Conservation (phyloP, 2,329 filamentous ascomycete genomes). For the Pestalotiopsis sp. region DNA sequence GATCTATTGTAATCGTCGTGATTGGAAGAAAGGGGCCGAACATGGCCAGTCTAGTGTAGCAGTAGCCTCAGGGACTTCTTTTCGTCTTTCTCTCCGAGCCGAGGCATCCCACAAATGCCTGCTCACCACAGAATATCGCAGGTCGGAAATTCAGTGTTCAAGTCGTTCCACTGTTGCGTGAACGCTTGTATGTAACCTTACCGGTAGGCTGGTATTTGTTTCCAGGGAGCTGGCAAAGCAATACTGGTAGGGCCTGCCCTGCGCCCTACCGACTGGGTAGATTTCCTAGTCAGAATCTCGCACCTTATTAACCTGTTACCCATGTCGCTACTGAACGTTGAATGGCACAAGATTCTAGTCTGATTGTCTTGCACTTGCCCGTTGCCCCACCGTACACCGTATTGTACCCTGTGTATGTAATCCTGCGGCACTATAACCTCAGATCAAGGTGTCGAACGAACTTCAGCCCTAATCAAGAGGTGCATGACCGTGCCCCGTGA, state of each 20-base stretch:
- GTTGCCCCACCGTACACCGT: not conserved
- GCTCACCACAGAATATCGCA: not conserved
- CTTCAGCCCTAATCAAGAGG: conserved; percentile 2
- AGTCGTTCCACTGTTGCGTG: not conserved
- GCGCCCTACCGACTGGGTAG: not conserved
- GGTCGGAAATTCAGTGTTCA: not conserved
- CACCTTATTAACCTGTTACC: too few relatives aligned
- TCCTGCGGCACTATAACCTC: not conserved
- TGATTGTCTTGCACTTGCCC: not conserved
- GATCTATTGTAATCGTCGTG: not conserved
- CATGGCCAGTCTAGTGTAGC: not conserved
- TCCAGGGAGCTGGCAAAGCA: not conserved
- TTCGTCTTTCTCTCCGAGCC: not conserved
- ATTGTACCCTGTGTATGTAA: too few relatives aligned
- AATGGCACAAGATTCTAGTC: too few relatives aligned
- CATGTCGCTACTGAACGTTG: too few relatives aligned
- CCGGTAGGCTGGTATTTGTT: not conserved
- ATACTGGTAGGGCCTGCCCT: not conserved
- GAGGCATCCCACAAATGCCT: not conserved
- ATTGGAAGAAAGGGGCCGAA: not conserved
- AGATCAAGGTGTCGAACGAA: not conserved
- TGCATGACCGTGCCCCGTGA: not conserved
- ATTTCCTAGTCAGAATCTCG: not conserved
- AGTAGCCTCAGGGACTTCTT: not conserved
- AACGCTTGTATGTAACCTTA: not conserved